Conservation (phyloP, 371 early-diverging fungal genomes). For the Nematocida ausubeli region DNA sequence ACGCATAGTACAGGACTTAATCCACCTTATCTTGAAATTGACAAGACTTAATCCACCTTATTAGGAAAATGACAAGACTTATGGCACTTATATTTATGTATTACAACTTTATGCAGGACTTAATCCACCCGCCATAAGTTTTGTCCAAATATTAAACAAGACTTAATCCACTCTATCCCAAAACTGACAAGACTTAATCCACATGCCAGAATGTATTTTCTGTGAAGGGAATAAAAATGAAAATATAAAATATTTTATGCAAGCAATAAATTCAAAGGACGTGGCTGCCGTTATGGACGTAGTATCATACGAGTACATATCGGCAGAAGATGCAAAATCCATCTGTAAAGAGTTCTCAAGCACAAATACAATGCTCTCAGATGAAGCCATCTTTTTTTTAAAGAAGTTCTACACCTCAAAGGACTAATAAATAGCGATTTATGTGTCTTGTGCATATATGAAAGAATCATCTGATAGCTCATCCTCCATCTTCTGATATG, state of each 20-base stretch:
- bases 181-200: too few relatives aligned
- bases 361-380: constrained; percentile 1
- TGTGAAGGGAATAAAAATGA: too few relatives aligned
- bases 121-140: too few relatives aligned
- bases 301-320: constrained; percentile 13
- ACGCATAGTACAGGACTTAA: background rate
- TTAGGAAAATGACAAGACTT: background rate
- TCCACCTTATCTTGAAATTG: background rate
- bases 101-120: too few relatives aligned
- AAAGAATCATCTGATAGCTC: background rate
- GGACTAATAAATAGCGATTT: background rate
- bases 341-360: background rate
- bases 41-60: background rate
- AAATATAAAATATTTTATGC: constrained; percentile 22
- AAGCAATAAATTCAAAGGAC: constrained; percentile 19
- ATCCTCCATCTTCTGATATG: background rate
- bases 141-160: too few relatives aligned
- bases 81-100: background rate
- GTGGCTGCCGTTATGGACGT: background rate
- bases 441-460: background rate
- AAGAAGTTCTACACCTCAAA: constrained; percentile 13
- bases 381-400: constrained; percentile 41
- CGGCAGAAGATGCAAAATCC: background rate
- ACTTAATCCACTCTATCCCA: too few relatives aligned
- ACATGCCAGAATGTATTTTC: too few relatives aligned